Evolutionary conservation across 768 basidiomycete genomes (phyloP).

Genomic region (Heimioporus sp.): DNA sequence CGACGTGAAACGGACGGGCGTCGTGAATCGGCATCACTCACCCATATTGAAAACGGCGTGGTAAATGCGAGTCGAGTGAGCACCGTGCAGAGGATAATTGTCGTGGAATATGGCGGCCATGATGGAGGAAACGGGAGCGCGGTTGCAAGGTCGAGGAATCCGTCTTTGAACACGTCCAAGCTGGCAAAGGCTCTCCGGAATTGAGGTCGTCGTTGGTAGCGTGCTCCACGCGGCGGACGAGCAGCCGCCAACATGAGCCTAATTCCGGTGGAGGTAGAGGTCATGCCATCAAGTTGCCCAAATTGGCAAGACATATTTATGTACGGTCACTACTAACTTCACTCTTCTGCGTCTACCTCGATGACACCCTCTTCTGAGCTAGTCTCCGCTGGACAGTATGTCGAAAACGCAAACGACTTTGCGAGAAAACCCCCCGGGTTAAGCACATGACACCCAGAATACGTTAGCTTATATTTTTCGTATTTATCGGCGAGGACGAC

Average conservation of each 20-base stretch:
- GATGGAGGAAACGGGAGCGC: slow-evolving; percentile 71
- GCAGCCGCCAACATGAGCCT: slow-evolving; percentile 24
- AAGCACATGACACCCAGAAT: slow-evolving; percentile 98
- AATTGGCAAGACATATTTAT: too few relatives aligned
- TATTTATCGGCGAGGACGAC: slow-evolving; percentile 95
- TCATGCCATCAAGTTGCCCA: neutral
- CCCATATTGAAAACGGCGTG: slow-evolving; percentile 78
- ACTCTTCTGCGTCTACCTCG: slow-evolving; percentile 39
- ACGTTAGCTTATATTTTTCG: slow-evolving; percentile 93
- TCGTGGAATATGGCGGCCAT: slow-evolving; percentile 68
- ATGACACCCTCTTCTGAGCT: slow-evolving; percentile 79
- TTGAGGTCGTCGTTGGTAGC: slow-evolving; percentile 5
- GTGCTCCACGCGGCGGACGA: slow-evolving; percentile 12
- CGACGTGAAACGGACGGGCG: slow-evolving; percentile 7
- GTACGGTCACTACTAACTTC: neutral
- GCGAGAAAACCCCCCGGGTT: slow-evolving; percentile 94
- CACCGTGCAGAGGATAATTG: slow-evolving; percentile 70
- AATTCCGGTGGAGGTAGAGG: neutral
- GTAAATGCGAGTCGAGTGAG: slow-evolving; percentile 56
- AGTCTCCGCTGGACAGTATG: slow-evolving; percentile 82
- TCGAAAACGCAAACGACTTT: slow-evolving; percentile 80
- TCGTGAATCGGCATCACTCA: slow-evolving; percentile 24
- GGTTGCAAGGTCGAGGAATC: slow-evolving; percentile 72
- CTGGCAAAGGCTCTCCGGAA: slow-evolving; percentile 22
- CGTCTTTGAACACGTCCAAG: slow-evolving; percentile 46